phyloP scores from a whole-genome alignment of 257 asterid genomes.

The Scutellaria baicalensis region DNA sequence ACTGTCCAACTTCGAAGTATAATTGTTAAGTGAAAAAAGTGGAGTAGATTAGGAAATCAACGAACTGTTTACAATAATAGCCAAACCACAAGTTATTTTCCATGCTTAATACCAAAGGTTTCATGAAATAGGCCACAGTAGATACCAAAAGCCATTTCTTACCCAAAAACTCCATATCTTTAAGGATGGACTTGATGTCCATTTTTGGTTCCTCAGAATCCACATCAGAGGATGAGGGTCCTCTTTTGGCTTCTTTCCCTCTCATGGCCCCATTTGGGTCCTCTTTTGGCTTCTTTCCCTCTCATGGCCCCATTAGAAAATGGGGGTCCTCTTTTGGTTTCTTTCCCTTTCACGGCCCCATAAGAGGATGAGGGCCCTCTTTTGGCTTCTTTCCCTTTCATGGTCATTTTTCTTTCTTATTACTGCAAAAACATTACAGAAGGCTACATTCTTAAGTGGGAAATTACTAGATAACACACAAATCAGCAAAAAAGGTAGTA shows the following conservation, averaged over 20 bases:
- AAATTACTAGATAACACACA: background rate
- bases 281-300: too few species aligned
- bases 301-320: slow-evolving; percentile 3
- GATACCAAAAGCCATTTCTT: background rate
- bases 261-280: too few species aligned
- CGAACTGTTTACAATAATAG: background rate
- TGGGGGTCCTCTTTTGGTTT: slow-evolving; percentile 16
- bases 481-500: background rate
- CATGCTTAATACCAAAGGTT: background rate
- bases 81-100: background rate
- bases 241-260: slow-evolving; percentile 16
- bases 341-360: slow-evolving; percentile 17
- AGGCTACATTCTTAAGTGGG: background rate
- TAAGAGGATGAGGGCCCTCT: slow-evolving; percentile 9
- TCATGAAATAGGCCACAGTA: background rate
- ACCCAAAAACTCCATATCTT: slow-evolving; percentile 61
- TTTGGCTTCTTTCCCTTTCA: slow-evolving; percentile 18
- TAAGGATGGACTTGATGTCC: slow-evolving; percentile 51
- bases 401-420: slow-evolving; percentile 7
- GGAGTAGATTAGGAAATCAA: background rate
- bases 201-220: slow-evolving; percentile 27
- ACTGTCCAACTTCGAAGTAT: background rate
- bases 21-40: background rate
- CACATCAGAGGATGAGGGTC: slow-evolving; percentile 14
- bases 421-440: background rate